Base-by-base conservation (phyloP, 129 eudicot species). In the Chrysanthemum lavandulifolium region DNA sequence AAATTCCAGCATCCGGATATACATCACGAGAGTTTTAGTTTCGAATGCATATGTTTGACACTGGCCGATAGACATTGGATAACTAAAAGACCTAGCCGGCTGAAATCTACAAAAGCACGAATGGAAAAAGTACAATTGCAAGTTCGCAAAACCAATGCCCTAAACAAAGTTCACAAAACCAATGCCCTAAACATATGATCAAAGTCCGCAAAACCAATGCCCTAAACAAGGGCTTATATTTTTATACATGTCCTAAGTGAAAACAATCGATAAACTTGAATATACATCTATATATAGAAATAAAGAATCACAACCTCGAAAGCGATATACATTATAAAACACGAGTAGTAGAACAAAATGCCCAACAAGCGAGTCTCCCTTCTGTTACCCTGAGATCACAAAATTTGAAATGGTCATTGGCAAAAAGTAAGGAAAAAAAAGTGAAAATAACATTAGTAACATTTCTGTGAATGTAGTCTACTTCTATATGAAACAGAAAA, bases 291-390 rank as follows among this genome's bases (percentile, higher is more conserved):
- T 19, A 57, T 57, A 57, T 2, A 19, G 31, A 43, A 72, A 27
- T 33, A 49, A 60, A 60, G 59, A 72, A 72, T 72, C 67, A 72
- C 27, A 29, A 72, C 68, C 58, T 72, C 67, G 2, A 59, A 62
- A 23, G 25, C 25, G 25, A 23, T 23, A 23, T 23, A 23, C 25
- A 23, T 23, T 23, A 23, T 23, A 23, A 23, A 23, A 23, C 25
- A 23, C 25, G 25, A 23, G 25, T 23, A 23, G 25, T 23, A 23
- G 25, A 23, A 23, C 25, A 23, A 23, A 23, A 23, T 23, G 25
- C 25, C 25, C 25, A 23, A 23, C 25, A 23, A 23, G 25, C 25
- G 25, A 23, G 25, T 23, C 25, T 23, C 25, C 25, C 25, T 23
- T 23, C 1, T 23, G 25, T 23, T 23, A 23, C 25, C 25, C 25